Evolutionary conservation across 768 basidiomycete genomes (phyloP), one percentile per base, ranked within the genome.

Genomic region (Russula compacta): DNA sequence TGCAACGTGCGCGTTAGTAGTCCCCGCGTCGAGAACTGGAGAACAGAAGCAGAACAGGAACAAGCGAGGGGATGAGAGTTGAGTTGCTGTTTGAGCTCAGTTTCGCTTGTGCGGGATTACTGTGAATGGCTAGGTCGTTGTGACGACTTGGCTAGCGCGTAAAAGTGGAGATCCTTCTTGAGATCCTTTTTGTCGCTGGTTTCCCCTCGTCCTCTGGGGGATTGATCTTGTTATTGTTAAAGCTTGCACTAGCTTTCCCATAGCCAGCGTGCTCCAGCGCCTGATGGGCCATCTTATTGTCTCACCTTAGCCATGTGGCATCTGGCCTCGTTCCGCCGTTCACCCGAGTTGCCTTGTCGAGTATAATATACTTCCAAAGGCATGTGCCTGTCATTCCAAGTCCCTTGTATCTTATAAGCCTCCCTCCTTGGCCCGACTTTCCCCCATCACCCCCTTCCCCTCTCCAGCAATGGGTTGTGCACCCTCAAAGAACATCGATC

Each of bases 401-500:
- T 21, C 54, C 54, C 52, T 55, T 65, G 32, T 61, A 50, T 40
- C 62, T 65, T 64, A 60, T 60, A 66, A 59, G 50, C 58, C 54
- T 38, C 36, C 58, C 44, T 14, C 11, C 50, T 64, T 59, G 17
- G 24, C 42, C 15, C 15, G 15, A n/a, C 19, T 12, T 43, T 49
- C n/a, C 48, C 14, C 19, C 51, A 42, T 2, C 19, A 38, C 58
- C 53, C 58, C 60, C 35, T 29, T 46, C 8, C 38, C 43, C 7
- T 17, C 12, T 7, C 66, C 64, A 58, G 67, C 56, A 58, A 69
- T 72, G 66, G 69, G 69, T 54, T 67, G 70, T 67, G 70, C 72
- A 65, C 71, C 68, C 46, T 70, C 72, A 40, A 67, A 81, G 72
- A 78, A 78, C 32, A 76, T 83, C 70, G 81, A 84, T 69, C 82